Percentiles rank a stretch among this genome's conserved stretches.
Conservation (phyloP, 345 rosid genomes). For the Acer campestre region DNA sequence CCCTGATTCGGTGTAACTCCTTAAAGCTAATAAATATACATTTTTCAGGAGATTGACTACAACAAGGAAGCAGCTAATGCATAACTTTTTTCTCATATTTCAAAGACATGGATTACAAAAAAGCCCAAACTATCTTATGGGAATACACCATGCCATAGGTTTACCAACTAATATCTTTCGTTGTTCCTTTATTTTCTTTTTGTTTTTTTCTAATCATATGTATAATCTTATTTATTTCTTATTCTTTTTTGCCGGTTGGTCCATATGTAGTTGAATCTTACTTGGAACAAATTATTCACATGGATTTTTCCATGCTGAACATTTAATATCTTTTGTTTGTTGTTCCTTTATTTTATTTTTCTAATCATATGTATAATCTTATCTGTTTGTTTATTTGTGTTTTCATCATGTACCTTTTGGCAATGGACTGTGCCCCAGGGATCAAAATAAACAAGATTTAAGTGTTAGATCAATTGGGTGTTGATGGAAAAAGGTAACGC, state of each 20-base stretch:
- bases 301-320: too few species aligned
- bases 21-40: constrained; percentile 14
- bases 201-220: neutral
- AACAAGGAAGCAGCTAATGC: constrained; percentile 95
- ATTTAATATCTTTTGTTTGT: neutral
- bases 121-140: constrained; percentile 82
- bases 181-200: too few species aligned
- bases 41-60: constrained; percentile 88
- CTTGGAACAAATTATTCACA: too few species aligned
- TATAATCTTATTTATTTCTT: neutral
- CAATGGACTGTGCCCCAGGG: constrained; percentile 99
- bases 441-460: constrained; percentile 90
- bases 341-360: too few species aligned
- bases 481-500: constrained; percentile 84
- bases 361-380: neutral
- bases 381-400: constrained; percentile 14
- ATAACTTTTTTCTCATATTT: constrained; percentile 87
- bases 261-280: too few species aligned
- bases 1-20: too few species aligned
- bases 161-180: neutral
- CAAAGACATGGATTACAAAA: constrained; percentile 71
- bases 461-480: constrained; percentile 87
- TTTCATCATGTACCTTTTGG: constrained; percentile 58
- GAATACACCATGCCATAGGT: constrained; percentile 95
- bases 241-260: too few species aligned